Evolutionary conservation across 225 moss, liverwort and hornwort species (phyloP).

Genomic region (Asterella californica): DNA sequence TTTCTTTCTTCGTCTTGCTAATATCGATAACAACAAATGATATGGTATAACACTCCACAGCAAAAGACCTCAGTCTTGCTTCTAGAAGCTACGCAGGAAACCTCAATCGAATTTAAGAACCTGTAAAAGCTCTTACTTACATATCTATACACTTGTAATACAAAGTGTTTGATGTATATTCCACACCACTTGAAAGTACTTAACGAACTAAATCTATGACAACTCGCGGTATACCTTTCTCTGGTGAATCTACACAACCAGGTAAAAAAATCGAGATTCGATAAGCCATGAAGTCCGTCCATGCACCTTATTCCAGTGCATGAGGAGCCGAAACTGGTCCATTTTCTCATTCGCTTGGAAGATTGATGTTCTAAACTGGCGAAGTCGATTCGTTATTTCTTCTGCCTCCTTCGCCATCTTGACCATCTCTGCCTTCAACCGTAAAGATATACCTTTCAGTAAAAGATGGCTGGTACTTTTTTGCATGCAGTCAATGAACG

Average conservation of each 20-base stretch:
- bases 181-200: too few species aligned
- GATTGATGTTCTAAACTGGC: constrained; percentile 42
- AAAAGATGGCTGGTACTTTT: neutral
- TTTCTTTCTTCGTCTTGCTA: neutral
- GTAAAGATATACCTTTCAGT: neutral
- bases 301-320: constrained; percentile 85
- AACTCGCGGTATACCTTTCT: neutral
- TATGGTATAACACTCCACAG: too few species aligned
- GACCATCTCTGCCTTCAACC: constrained; percentile 55
- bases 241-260: too few species aligned
- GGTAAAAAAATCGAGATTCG: neutral
- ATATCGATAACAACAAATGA: neutral
- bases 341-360: constrained; percentile 74
- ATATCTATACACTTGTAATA: neutral
- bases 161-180: neutral
- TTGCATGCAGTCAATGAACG: neutral
- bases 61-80: neutral
- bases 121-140: neutral
- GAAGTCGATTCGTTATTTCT: constrained; percentile 63
- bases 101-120: neutral
- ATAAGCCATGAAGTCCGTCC: neutral
- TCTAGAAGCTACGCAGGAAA: neutral
- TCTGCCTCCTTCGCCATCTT: constrained; percentile 70
- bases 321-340: constrained; percentile 65
- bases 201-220: too few species aligned